phyloP scores from a whole-genome alignment of 164 flowering plant genomes.

The Santalum album region DNA sequence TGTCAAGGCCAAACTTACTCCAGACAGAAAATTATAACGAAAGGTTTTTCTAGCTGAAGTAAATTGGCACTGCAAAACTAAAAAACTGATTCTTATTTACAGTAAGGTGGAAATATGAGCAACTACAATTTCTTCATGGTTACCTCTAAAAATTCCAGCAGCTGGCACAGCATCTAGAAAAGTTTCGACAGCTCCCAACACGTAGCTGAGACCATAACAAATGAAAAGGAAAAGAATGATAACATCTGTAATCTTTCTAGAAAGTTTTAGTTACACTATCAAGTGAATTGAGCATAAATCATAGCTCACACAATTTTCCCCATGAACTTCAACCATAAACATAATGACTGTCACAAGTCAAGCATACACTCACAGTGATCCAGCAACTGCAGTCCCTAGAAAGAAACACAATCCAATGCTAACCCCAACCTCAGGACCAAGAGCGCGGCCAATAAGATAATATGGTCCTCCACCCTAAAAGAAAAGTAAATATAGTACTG shows the following conservation, averaged over 20 bases:
- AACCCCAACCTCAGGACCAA: slow-evolving; percentile 99
- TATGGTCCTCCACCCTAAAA: slow-evolving; percentile 99
- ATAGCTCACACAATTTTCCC: background rate
- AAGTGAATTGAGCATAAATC: background rate
- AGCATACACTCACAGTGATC: slow-evolving; percentile 71
- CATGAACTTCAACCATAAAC: background rate
- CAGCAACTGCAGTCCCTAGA: slow-evolving; percentile 98
- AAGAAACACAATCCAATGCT: slow-evolving; percentile 98
- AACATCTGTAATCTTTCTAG: too few species aligned
- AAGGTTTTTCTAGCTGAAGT: background rate
- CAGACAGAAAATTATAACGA: background rate
- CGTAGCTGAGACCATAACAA: slow-evolving; percentile 55
- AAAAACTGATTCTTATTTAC: background rate
- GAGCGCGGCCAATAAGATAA: slow-evolving; percentile 98
- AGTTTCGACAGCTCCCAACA: slow-evolving; percentile 98
- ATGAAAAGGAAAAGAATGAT: slow-evolving; percentile 4
- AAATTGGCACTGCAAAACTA: background rate
- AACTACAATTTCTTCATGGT: slow-evolving; percentile 2
- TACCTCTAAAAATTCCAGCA: slow-evolving; percentile 94
- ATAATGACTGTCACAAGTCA: slow-evolving; percentile 2
- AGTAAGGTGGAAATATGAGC: background rate
- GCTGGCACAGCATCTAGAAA: slow-evolving; percentile 85
- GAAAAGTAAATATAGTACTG: background rate
- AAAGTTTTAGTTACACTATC: too few species aligned
- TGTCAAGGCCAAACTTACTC: too few species aligned